Evolutionary conservation across 176 grass and related monocot genomes (phyloP), one percentile per base, ranked within the genome.

Genomic region (Musa beccarii): DNA sequence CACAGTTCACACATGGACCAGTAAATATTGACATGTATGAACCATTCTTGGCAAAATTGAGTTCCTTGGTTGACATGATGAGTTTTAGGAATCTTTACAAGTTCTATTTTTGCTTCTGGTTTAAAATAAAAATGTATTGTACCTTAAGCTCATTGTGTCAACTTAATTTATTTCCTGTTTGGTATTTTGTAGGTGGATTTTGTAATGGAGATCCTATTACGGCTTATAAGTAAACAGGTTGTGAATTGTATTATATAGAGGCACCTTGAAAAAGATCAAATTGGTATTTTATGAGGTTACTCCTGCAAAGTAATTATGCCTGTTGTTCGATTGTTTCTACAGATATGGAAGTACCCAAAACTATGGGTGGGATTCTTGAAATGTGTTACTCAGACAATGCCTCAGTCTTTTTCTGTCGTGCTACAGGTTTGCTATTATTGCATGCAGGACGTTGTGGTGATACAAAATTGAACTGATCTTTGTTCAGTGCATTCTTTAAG

Each of bases 311-410:
- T 66, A 80, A 20, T 66, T 51, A 51, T 24, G 11, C 20, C 5
- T 64, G 10, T 25, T 24, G 9, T 52, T 77, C 25, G 13, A 66
- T 63, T 83, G 59, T 71, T 56, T 50, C 73, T 71, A 16, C 84
- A 98, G 94, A 93, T 98, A 87, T 98, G 94, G 90, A 98, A 93
- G 81, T 98, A 98, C 74, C 94, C 94, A 20, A 91, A 93, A 66
- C 85, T 98, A 80, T 98, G 94, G 94, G 90, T 93, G 73, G 90
- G 94, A 70, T 98, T 98, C 73, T 70, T 98, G 63, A 93, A 93
- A 70, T 98, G 88, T 79, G 81, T 87, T 75, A 93, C 93, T 67
- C 85, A 93, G 83, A 90, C 82, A 70, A 98, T 89, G 85, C 90
- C 93, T 83, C 93, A 93, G 77, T 93, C 94, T 62, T 98, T 88